phyloP scores from a whole-genome alignment of 768 basidiomycete species.

The Tremella yokohamensis region DNA sequence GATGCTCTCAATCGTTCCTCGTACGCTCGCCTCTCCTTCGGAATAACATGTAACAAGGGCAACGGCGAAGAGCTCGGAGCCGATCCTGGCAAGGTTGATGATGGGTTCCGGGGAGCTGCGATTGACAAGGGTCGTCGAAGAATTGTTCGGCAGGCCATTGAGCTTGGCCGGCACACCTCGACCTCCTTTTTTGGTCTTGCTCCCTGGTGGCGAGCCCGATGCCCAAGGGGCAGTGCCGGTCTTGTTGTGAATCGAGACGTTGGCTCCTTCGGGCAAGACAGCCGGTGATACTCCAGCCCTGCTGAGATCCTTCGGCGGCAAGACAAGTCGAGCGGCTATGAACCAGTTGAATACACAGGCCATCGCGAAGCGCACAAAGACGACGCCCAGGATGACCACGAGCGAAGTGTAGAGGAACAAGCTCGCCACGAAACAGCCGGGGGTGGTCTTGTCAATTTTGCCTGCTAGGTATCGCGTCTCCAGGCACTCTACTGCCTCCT shows the following conservation, averaged over 20 bases:
- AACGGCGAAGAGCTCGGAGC: slow-evolving; percentile 88
- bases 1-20: slow-evolving; percentile 88
- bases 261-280: slow-evolving; percentile 94
- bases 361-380: slow-evolving; percentile 90
- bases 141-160: slow-evolving; percentile 22
- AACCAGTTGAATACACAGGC: slow-evolving; percentile 97
- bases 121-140: slow-evolving; percentile 36
- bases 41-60: slow-evolving; percentile 98
- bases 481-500: slow-evolving; percentile 72
- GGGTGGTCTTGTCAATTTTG: slow-evolving; percentile 91
- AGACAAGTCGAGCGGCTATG: slow-evolving; percentile 74
- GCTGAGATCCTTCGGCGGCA: slow-evolving; percentile 71
- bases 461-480: slow-evolving; percentile 83
- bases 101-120: slow-evolving; percentile 53
- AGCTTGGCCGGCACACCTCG: slow-evolving; percentile 8
- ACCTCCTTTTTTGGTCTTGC: slow-evolving; percentile 2
- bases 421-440: slow-evolving; percentile 87
- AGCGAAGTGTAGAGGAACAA: slow-evolving; percentile 86
- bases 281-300: slow-evolving; percentile 86
- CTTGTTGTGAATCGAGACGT: slow-evolving; percentile 82
- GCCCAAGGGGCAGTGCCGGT: slow-evolving; percentile 96
- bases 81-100: slow-evolving; percentile 84
- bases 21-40: slow-evolving; percentile 87
- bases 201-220: slow-evolving; percentile 28
- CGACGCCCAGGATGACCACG: slow-evolving; percentile 83